These are phyloP conservation scores for Blastobotrys chiropterorum DNA, from an alignment of 805 yeast genomes.

Conservation along the genomic window DNA sequence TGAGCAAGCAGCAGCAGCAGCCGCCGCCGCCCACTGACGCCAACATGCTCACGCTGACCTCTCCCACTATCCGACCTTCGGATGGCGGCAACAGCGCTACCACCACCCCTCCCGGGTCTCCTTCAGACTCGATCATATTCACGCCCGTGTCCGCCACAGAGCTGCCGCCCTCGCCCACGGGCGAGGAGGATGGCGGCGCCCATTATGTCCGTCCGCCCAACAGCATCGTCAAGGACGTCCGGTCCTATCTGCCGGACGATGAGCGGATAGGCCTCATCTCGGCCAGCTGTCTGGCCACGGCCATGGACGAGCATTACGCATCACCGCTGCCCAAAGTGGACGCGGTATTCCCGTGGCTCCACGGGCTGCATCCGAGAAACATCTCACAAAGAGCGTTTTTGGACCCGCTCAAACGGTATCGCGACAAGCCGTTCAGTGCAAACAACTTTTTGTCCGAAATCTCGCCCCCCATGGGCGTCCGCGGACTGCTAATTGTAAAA, in stretches of 20 bases:
- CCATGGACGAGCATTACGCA: slow-evolving; percentile 25
- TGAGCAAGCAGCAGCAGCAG: not conserved
- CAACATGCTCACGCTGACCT: not conserved
- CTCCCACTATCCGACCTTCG: not conserved
- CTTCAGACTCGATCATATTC: not conserved
- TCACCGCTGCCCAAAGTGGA: slow-evolving; percentile 55
- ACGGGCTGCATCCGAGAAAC: slow-evolving; percentile 60
- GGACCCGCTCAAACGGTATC: slow-evolving; percentile 28
- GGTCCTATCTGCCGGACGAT: not conserved
- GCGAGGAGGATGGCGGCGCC: not conserved
- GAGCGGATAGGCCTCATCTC: slow-evolving; percentile 10
- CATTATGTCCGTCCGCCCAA: not conserved
- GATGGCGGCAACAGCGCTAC: not conserved
- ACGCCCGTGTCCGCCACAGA: not conserved
- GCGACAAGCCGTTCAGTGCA: slow-evolving; percentile 18
- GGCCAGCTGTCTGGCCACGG: slow-evolving; percentile 14
- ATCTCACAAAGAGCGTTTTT: slow-evolving; percentile 46
- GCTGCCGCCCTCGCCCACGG: not conserved
- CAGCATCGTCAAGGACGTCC: not conserved
- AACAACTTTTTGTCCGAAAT: slow-evolving; percentile 1
- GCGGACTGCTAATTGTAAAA: slow-evolving; percentile 25
- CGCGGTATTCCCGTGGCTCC: slow-evolving; percentile 84
- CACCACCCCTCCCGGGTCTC: not conserved
- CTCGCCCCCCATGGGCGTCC: slow-evolving; percentile 15
- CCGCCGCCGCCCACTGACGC: too few species aligned